These are phyloP conservation scores for Boletus subcaerulescens DNA, from an alignment of 768 basidiomycete genomes.

Conservation along the genomic window DNA sequence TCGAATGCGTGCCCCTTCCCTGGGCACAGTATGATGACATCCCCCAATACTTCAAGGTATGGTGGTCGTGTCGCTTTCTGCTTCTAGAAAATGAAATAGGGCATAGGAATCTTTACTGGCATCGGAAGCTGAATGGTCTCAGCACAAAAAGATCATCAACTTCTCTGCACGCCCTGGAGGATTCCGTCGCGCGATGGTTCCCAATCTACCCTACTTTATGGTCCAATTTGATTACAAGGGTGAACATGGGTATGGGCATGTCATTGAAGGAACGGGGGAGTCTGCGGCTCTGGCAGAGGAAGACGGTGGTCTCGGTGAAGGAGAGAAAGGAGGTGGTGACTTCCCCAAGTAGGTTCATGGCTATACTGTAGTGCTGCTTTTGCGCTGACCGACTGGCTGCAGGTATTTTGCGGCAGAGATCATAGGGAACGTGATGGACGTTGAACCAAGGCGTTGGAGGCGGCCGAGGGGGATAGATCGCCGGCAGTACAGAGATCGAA, in stretches of 20 bases:
- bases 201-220: conserved; percentile 98
- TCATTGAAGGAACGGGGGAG: conserved; percentile 88
- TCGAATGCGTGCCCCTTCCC: conserved; percentile 91
- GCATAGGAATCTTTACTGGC: conserved; percentile 85
- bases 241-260: conserved; percentile 96
- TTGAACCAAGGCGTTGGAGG: conserved; percentile 85
- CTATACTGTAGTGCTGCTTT: neutral
- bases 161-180: conserved; percentile 89
- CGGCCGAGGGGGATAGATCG: conserved; percentile 74
- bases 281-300: conserved; percentile 59
- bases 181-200: conserved; percentile 92
- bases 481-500: conserved; percentile 65
- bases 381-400: conserved; percentile 7
- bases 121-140: conserved; percentile 96
- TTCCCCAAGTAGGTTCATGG: conserved; percentile 70
- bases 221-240: conserved; percentile 98
- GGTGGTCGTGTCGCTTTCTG: neutral
- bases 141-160: conserved; percentile 96
- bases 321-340: conserved; percentile 86
- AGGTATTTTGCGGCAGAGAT: conserved; percentile 97
- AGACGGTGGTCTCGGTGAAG: conserved; percentile 70
- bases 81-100: conserved; percentile 6
- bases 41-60: conserved; percentile 90
- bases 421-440: conserved; percentile 84
- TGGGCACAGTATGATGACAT: conserved; percentile 85